A percentile compares a stretch with the other conserved stretches of the same genome.
Evolutionary conservation across 164 flowering plant species (phyloP).

Genomic region (Saururus chinensis): DNA sequence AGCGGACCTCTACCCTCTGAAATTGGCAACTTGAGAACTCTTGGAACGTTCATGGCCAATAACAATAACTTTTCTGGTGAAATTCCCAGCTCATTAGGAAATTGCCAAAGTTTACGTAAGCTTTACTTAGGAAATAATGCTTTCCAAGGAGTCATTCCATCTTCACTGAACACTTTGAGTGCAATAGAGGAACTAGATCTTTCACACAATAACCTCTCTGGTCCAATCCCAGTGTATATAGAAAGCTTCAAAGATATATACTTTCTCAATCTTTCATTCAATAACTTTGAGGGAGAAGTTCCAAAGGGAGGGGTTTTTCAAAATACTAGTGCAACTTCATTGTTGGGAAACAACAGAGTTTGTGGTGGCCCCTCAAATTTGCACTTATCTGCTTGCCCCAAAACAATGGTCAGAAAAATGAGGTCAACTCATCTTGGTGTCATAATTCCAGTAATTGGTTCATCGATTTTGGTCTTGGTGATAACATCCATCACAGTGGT

Average conservation of each 20-base stretch:
- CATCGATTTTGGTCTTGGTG: background rate
- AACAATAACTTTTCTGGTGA: slow-evolving; percentile 7
- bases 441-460: background rate
- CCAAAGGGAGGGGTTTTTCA: slow-evolving; percentile 6
- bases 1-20: slow-evolving; percentile 15
- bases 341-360: slow-evolving; percentile 20
- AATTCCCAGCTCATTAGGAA: slow-evolving; percentile 5
- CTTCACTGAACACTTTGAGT: background rate
- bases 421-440: background rate
- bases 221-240: no score
- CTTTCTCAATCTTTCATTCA: no score
- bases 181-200: background rate
- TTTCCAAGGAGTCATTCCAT: no score
- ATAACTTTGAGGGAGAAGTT: no score
- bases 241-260: no score
- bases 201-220: no score
- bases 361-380: slow-evolving; percentile 19
- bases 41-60: slow-evolving; percentile 1
- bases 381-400: background rate
- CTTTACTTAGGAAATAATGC: background rate
- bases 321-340: slow-evolving; percentile 17
- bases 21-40: slow-evolving; percentile 11
- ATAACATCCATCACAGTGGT: background rate
- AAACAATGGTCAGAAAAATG: background rate
- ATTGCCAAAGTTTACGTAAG: background rate